A percentile compares a stretch with the other conserved stretches of the same genome.
Conservation (phyloP, 306 rosid species). For the Vachellia pachyceras region DNA sequence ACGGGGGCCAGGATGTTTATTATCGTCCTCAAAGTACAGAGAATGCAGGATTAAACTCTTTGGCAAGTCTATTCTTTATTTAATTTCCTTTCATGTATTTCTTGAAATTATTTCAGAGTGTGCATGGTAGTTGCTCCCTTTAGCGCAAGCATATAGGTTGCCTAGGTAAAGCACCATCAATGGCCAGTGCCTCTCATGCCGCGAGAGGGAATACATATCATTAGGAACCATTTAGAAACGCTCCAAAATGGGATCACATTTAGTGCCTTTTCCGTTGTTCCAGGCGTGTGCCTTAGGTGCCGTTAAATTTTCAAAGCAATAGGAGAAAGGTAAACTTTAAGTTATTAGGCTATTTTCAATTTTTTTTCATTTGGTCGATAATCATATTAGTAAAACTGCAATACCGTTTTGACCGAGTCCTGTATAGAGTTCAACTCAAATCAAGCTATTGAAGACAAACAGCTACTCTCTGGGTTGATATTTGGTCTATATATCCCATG, state of each 20-base stretch:
- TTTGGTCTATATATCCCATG: not conserved
- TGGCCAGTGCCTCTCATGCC: not conserved
- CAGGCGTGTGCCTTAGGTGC: too few species aligned
- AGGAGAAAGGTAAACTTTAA: not conserved
- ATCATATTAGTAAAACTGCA: not conserved
- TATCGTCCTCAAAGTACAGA: constrained; percentile 58
- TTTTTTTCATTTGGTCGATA: not conserved
- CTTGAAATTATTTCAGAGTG: not conserved
- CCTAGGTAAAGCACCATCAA: not conserved
- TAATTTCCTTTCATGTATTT: not conserved
- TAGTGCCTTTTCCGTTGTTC: not conserved
- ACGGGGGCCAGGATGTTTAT: constrained; percentile 89
- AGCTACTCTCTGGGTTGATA: not conserved
- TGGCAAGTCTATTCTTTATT: constrained; percentile 44
- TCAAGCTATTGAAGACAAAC: not conserved
- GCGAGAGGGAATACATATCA: not conserved
- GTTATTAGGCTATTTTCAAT: not conserved
- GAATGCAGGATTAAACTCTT: constrained; percentile 45
- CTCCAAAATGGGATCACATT: not conserved
- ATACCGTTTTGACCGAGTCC: not conserved
- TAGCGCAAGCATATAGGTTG: not conserved
- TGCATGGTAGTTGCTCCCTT: not conserved
- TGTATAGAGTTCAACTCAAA: constrained; percentile 5
- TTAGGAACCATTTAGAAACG: not conserved
- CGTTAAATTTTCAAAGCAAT: not conserved